phyloP scores from a whole-genome alignment of 2,329 filamentous ascomycete species.

The Phoma sp. region DNA sequence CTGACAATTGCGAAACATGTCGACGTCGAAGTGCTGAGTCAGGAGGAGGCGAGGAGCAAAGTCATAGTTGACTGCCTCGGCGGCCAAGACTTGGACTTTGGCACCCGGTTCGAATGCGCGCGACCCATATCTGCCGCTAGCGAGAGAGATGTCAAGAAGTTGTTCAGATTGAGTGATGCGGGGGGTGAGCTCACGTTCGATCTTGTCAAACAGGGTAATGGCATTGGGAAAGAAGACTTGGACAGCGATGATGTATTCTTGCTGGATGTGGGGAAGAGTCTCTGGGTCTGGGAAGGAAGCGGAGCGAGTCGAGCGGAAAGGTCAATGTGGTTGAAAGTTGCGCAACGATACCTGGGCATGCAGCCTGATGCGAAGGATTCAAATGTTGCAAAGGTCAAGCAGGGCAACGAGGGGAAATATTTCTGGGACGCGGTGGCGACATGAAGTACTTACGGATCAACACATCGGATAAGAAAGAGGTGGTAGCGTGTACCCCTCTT shows the following conservation, averaged over 20 bases:
- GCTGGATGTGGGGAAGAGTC: constrained; percentile 61
- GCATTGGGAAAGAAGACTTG: constrained; percentile 57
- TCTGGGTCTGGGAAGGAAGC: constrained; percentile 72
- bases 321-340: constrained; percentile 65
- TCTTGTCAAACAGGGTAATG: constrained; percentile 62
- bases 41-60: constrained; percentile 63
- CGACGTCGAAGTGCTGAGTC: constrained; percentile 70
- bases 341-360: constrained; percentile 61
- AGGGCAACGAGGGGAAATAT: constrained; percentile 62
- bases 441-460: neutral
- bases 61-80: constrained; percentile 60
- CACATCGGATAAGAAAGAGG: too few species aligned
- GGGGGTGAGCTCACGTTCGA: constrained; percentile 64
- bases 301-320: constrained; percentile 65
- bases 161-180: constrained; percentile 70
- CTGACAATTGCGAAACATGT: constrained; percentile 68
- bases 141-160: constrained; percentile 48
- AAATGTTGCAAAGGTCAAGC: constrained; percentile 63
- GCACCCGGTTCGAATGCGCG: constrained; percentile 50
- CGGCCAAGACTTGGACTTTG: constrained; percentile 52
- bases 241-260: constrained; percentile 68
- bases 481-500: too few species aligned
- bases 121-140: constrained; percentile 48
- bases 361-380: constrained; percentile 51
- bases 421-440: constrained; percentile 58